phyloP scores from a whole-genome alignment of 257 asterid species.

The Cordia subcordata region DNA sequence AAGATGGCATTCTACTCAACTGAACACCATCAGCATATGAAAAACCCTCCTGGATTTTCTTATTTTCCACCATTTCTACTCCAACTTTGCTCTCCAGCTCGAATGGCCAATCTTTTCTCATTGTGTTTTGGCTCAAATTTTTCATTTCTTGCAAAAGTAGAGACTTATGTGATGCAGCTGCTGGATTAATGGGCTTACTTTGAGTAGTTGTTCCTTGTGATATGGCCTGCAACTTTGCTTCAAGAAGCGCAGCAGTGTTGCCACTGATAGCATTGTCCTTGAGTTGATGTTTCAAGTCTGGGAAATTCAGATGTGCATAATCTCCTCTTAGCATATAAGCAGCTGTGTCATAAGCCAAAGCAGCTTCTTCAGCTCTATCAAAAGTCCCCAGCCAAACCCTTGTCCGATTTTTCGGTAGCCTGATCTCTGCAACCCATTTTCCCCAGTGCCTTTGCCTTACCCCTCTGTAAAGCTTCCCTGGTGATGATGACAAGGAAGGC shows the following conservation, averaged over 20 bases:
- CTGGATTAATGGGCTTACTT: conserved; percentile 6
- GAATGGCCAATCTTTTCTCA: conserved; percentile 11
- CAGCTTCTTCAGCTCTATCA: conserved; percentile 27
- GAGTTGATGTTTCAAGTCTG: conserved; percentile 18
- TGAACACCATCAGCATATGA: conserved; percentile 32
- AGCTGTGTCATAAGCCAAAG: conserved; percentile 30
- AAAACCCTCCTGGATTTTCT: conserved; percentile 20
- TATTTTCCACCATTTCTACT: conserved; percentile 11
- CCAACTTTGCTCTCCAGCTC: conserved; percentile 17
- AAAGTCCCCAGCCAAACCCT: conserved; percentile 32
- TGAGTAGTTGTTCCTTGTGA: conserved; percentile 10
- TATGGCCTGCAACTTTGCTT: conserved; percentile 23
- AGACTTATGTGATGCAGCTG: not conserved
- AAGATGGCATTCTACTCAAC: conserved; percentile 50
- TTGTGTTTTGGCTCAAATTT: not conserved
- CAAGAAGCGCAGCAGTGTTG: conserved; percentile 20
- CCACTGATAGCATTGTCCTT: conserved; percentile 13
- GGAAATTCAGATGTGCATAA: conserved; percentile 25
- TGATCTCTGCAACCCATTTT: conserved; percentile 29
- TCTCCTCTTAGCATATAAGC: conserved; percentile 29
- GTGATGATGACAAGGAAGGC: conserved; percentile 5
- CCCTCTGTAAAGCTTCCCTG: conserved; percentile 37
- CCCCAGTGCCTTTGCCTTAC: conserved; percentile 34
- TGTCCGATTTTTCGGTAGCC: conserved; percentile 22
- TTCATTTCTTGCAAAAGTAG: not conserved